Evolutionary conservation across 495 filamentous ascomycete genomes (phyloP).

Genomic region (Sordaria brevicollis): DNA sequence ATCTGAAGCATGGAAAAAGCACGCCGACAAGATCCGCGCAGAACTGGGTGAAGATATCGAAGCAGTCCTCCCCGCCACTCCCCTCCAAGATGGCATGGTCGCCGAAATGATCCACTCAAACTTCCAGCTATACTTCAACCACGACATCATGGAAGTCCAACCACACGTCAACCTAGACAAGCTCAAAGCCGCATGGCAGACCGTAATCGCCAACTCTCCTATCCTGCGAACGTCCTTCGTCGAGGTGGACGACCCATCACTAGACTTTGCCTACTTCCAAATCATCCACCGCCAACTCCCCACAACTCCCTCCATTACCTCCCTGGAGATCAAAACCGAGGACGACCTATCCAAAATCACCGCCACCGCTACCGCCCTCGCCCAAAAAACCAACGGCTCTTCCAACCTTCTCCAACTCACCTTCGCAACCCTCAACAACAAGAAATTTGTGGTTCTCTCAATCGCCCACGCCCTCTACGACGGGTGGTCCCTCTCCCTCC

Average conservation of each 20-base stretch:
- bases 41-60: conserved; percentile 26
- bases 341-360: conserved; percentile 17
- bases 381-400: conserved; percentile 11
- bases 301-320: no score
- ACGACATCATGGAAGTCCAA: conserved; percentile 52
- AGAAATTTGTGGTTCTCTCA: conserved; percentile 50
- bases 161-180: conserved; percentile 35
- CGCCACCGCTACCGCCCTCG: conserved; percentile 18
- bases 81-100: conserved; percentile 76
- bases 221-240: conserved; percentile 69
- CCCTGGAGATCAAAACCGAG: conserved; percentile 9
- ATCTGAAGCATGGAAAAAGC: not conserved
- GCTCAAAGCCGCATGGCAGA: conserved; percentile 50
- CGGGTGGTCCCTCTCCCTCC: conserved; percentile 56
- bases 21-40: not conserved
- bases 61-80: conserved; percentile 51
- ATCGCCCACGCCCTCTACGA: conserved; percentile 75
- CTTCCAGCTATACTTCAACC: conserved; percentile 68
- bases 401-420: conserved; percentile 33
- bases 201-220: conserved; percentile 46
- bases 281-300: conserved; percentile 34
- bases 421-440: conserved; percentile 22
- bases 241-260: conserved; percentile 45
- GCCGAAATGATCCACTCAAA: conserved; percentile 59
- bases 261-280: conserved; percentile 53